Evolutionary conservation across 257 asterid genomes (phyloP).

Genomic region (Solanum bulbocastanum): DNA sequence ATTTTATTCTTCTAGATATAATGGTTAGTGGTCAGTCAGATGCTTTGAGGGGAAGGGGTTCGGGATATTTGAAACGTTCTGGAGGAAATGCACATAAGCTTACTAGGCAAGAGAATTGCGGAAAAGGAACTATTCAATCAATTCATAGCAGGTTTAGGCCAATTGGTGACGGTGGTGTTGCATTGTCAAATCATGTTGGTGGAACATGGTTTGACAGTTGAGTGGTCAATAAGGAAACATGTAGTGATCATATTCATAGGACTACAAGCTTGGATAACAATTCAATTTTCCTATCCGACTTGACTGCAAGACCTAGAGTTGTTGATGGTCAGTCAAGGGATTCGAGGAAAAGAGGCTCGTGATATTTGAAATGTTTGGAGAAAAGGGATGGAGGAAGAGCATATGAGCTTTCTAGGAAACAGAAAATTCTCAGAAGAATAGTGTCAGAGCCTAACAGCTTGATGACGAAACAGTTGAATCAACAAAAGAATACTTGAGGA

Average conservation of each 20-base stretch:
- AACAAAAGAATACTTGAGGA: conserved; percentile 47
- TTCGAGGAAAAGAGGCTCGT: conserved; percentile 37
- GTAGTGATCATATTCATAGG: conserved; percentile 31
- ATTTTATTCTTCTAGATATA: background rate
- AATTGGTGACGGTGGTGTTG: conserved; percentile 75
- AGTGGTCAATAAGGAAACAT: conserved; percentile 36
- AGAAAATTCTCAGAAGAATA: conserved; percentile 55
- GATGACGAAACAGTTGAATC: conserved; percentile 68
- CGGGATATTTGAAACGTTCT: conserved; percentile 13
- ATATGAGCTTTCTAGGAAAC: conserved; percentile 33
- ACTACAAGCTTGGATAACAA: background rate
- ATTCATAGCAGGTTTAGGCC: conserved; percentile 51
- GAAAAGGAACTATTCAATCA: conserved; percentile 13
- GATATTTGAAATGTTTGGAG: conserved; percentile 31
- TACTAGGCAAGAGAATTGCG: conserved; percentile 41
- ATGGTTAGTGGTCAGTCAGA: conserved; percentile 15
- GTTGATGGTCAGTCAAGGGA: conserved; percentile 34
- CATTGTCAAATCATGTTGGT: conserved; percentile 45
- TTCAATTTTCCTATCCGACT: conserved; percentile 70
- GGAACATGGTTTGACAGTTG: conserved; percentile 36
- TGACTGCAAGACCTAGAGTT: conserved; percentile 59
- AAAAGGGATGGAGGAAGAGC: conserved; percentile 30
- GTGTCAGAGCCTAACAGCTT: conserved; percentile 71
- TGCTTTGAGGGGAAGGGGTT: conserved; percentile 18
- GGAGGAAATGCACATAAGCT: conserved; percentile 30